Base-by-base conservation (phyloP, 2,329 filamentous ascomycete species). In the Falciphora oryzae region DNA sequence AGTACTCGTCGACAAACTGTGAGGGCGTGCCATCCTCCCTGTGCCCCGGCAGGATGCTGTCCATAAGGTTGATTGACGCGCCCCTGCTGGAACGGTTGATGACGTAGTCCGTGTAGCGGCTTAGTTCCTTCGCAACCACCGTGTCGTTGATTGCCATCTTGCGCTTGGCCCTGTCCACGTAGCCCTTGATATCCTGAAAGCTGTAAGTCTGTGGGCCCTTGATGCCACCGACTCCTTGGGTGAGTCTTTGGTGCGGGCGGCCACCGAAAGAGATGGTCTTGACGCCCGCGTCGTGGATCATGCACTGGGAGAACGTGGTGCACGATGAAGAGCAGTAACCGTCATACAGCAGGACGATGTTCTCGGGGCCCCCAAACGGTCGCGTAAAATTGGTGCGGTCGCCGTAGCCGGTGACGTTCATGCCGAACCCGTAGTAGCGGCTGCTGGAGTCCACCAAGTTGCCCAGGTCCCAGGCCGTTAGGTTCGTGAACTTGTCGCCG, bases 201-300 rank as follows among this genome's bases (percentile, higher is more conserved):
- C 8, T 13, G 32, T 32, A 32, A 13, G 31, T 63, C 67, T 69
- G 68, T 7, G 75, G 76, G 35, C 88, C 88, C 69, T 88, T 86
- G 59, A 85, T 81, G 22, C 87, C 88, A n/a, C 87, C 86, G n/a
- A 89, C 78, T 4, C 80, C 81, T 75, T 89, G 85, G 77, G 88
- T 89, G 0, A 83, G 80, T 0, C 75, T 75, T 0, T 77, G 69
- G 11, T 75, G 74, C 0, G 87, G 83, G 1, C 84, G 81, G 1
- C 89, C 88, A 10, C 88, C 88, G n/a, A 88, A 78, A 2, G 81
- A 80, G 31, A 89, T 78, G 65, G 80, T 83, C 70, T 81, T 82
- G 1, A 88, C 81, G 22, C 83, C 81, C 29, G 64, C 69, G 64
- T 71, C 67, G 62, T 69, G 66, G 31, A 68, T 69, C 67, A 75